Conservation (phyloP, 192 early-diverging fungal genomes). For the Cladochytrium replicatum region DNA sequence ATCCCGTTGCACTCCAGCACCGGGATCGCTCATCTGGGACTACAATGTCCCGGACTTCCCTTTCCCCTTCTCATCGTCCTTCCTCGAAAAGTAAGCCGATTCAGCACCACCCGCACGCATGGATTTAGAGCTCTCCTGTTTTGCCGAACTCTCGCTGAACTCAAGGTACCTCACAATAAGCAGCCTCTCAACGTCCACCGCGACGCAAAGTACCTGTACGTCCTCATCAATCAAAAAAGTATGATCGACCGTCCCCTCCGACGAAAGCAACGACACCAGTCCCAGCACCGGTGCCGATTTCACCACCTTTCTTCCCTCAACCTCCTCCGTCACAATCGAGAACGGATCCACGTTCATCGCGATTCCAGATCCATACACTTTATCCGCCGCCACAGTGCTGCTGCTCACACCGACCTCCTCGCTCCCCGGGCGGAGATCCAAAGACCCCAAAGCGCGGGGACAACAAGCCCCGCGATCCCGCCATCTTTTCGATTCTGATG, state of each 20-base stretch:
- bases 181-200: conserved; percentile 54
- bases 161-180: conserved; percentile 53
- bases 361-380: too few relatives aligned
- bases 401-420: too few relatives aligned
- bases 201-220: too few relatives aligned
- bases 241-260: conserved; percentile 30
- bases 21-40: background rate
- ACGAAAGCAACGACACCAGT: conserved; percentile 20
- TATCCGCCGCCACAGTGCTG: too few relatives aligned
- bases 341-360: too few relatives aligned
- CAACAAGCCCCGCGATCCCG: too few relatives aligned
- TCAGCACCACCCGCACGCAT: conserved; percentile 3
- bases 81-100: too few relatives aligned
- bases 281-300: conserved; percentile 9
- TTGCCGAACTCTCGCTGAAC: conserved; percentile 8
- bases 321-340: conserved; percentile 3
- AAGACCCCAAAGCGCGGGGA: too few relatives aligned
- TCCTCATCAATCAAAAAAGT: conserved; percentile 48
- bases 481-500: too few relatives aligned
- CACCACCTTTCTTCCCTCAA: conserved; percentile 8
- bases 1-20: conserved; percentile 7
- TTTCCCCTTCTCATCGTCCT: background rate
- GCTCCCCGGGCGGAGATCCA: too few relatives aligned
- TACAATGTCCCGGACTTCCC: background rate
- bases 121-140: conserved; percentile 3